A percentile compares a stretch with the other conserved stretches of the same genome.
Conservation (phyloP, 352 stramenopile genomes). For the Nothophytophthora sp. region DNA sequence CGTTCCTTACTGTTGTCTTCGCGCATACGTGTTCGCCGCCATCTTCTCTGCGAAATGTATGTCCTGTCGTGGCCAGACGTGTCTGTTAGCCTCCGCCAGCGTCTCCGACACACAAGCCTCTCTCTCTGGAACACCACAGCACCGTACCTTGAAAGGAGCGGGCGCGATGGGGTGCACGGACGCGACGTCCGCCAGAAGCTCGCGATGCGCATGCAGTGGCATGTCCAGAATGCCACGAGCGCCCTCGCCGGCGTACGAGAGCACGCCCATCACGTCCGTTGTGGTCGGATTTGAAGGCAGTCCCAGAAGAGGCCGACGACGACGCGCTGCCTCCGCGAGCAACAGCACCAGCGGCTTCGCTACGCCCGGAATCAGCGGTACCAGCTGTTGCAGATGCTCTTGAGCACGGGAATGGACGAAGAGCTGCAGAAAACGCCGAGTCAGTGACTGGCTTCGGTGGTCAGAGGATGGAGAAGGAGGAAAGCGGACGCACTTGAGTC, state of each 20-base stretch:
- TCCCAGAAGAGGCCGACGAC: conserved; percentile 7
- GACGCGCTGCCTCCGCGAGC: conserved; percentile 54
- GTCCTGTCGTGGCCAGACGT: conserved; percentile 28
- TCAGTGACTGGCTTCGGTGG: neutral
- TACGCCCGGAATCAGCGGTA: conserved; percentile 66
- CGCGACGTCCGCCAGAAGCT: conserved; percentile 28
- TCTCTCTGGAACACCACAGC: no score
- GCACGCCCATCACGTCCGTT: conserved; percentile 48
- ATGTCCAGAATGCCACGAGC: conserved; percentile 48
- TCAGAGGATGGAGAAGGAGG: neutral
- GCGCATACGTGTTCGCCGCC: conserved; percentile 48
- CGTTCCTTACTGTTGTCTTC: conserved; percentile 24
- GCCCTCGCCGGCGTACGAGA: conserved; percentile 52
- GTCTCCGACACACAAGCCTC: neutral
- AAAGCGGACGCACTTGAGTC: conserved; percentile 36
- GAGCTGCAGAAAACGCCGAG: conserved; percentile 25
- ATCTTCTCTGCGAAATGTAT: conserved; percentile 78
- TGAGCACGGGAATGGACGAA: conserved; percentile 64
- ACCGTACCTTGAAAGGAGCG: conserved; percentile 45
- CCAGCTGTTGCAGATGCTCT: conserved; percentile 75
- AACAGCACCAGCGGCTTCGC: conserved; percentile 58
- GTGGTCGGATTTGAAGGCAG: conserved; percentile 48
- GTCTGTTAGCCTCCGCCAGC: neutral
- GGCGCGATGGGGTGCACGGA: conserved; percentile 59
- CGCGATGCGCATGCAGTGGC: conserved; percentile 51